Percentiles rank a stretch among this genome's conserved stretches.
Evolutionary conservation across 768 basidiomycete species (phyloP).

Genomic region (Mycena metata): DNA sequence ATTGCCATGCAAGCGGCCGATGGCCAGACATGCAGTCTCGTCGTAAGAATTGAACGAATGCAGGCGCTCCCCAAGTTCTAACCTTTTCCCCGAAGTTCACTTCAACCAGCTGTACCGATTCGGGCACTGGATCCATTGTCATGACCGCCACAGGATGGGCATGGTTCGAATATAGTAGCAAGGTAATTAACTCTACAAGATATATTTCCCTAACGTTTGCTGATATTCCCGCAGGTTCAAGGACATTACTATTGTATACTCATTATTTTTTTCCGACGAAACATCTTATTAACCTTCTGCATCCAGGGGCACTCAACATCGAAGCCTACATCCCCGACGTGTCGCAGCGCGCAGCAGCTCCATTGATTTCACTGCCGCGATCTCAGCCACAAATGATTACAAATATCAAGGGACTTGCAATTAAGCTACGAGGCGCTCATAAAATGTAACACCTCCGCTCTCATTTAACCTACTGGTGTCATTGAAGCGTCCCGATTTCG

Average conservation of each 20-base stretch:
- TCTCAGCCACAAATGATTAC: conserved; percentile 26
- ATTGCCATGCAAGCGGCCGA: conserved; percentile 25
- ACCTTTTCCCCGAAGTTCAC: conserved; percentile 17
- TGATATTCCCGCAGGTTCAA: background rate
- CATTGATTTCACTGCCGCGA: conserved; percentile 26
- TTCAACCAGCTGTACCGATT: conserved; percentile 21
- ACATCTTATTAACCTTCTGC: background rate
- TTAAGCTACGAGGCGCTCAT: background rate
- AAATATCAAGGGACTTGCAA: conserved; percentile 25
- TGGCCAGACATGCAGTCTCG: conserved; percentile 26
- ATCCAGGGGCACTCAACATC: conserved; percentile 29
- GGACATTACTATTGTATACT: conserved; percentile 25
- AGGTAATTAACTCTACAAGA: background rate
- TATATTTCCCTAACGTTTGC: background rate
- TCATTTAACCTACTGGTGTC: too few species aligned
- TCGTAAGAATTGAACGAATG: background rate
- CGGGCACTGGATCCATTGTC: conserved; percentile 20
- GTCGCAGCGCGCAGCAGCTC: conserved; percentile 25
- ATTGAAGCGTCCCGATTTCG: too few species aligned
- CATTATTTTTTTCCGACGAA: background rate
- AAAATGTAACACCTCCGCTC: too few species aligned
- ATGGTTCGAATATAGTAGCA: conserved; percentile 24
- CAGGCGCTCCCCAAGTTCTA: background rate
- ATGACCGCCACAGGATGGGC: conserved; percentile 27
- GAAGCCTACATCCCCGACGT: conserved; percentile 11